phyloP scores from a whole-genome alignment of 1,284 basidiomycete genomes.

The Salmacisia buchloeana region DNA sequence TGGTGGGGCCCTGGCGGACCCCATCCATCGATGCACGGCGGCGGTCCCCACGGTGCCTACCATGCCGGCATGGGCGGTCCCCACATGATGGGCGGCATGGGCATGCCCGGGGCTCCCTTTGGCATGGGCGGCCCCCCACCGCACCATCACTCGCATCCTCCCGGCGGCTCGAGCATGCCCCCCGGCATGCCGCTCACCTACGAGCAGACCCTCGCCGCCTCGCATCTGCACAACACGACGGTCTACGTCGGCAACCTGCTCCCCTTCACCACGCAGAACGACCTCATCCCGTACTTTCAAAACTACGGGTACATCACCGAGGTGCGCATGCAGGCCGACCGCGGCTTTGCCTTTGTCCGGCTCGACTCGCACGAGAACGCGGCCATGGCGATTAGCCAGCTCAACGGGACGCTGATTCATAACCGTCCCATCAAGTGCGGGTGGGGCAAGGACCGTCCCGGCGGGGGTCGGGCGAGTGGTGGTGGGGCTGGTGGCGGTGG shows the following conservation, averaged over 20 bases:
- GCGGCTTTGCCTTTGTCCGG: slow-evolving; percentile 97
- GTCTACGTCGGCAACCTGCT: slow-evolving; percentile 98
- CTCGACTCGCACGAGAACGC: slow-evolving; percentile 96
- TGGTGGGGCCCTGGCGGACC: slow-evolving; percentile 16
- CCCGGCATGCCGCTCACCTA: slow-evolving; percentile 73
- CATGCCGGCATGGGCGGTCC: slow-evolving; percentile 7
- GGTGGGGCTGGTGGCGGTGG: background rate
- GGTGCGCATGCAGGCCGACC: slow-evolving; percentile 87
- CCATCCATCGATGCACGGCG: slow-evolving; percentile 8
- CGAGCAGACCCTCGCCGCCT: slow-evolving; percentile 79
- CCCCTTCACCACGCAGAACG: slow-evolving; percentile 87
- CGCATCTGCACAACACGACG: slow-evolving; percentile 84
- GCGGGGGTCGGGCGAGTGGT: too few relatives aligned
- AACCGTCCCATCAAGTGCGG: slow-evolving; percentile 92
- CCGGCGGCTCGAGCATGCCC: slow-evolving; percentile 13
- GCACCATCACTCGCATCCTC: too few relatives aligned
- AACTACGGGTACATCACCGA: slow-evolving; percentile 95
- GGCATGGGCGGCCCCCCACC: background rate
- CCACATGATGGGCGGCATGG: slow-evolving; percentile 4
- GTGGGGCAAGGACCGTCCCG: slow-evolving; percentile 78
- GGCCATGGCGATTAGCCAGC: slow-evolving; percentile 88
- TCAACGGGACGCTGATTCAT: slow-evolving; percentile 91
- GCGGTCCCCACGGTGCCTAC: background rate
- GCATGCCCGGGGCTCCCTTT: background rate
- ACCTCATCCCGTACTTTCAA: slow-evolving; percentile 92